A percentile compares a stretch with the other conserved stretches of the same genome.
Evolutionary conservation across 2,329 filamentous ascomycete species (phyloP).

Genomic region (Aspergillus bombycis): DNA sequence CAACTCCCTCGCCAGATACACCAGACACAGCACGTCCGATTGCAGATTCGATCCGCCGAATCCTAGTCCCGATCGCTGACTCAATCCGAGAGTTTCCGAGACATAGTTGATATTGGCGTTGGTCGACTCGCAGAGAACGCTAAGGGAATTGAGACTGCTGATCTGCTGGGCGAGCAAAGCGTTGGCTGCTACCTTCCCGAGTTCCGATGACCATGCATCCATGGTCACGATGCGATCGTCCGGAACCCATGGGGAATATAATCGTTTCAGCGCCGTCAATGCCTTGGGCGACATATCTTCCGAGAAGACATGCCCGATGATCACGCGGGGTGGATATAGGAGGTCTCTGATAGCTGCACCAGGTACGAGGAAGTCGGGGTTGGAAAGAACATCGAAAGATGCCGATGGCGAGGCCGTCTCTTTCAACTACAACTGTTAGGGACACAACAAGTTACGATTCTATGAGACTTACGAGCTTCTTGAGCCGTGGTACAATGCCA

Average conservation of each 20-base stretch:
- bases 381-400: conserved; percentile 25
- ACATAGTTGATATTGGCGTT: conserved; percentile 20
- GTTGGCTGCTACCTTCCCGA: conserved; percentile 18
- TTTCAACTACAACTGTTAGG: conserved; percentile 13
- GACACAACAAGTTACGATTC: rapidly evolving
- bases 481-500: conserved; percentile 20
- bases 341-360: conserved; percentile 18
- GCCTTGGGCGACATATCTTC: conserved; percentile 18
- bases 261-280: conserved; percentile 17
- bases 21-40: conserved; percentile 21
- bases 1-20: conserved; percentile 22
- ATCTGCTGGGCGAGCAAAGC: conserved; percentile 24
- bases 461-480: conserved; percentile 17
- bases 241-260: conserved; percentile 22
- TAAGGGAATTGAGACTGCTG: conserved; percentile 13
- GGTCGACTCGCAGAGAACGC: conserved; percentile 17
- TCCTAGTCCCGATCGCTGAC: conserved; percentile 4
- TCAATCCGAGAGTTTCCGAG: conserved; percentile 14
- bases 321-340: conserved; percentile 19
- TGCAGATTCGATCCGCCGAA: conserved; percentile 8
- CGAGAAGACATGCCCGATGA: conserved; percentile 25
- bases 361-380: conserved; percentile 24
- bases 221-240: conserved; percentile 25
- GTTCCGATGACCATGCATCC: conserved; percentile 24
- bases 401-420: conserved; percentile 18